Base-by-base conservation (phyloP, 2,329 filamentous ascomycete species). In the Chrysoporthe cubensis region DNA sequence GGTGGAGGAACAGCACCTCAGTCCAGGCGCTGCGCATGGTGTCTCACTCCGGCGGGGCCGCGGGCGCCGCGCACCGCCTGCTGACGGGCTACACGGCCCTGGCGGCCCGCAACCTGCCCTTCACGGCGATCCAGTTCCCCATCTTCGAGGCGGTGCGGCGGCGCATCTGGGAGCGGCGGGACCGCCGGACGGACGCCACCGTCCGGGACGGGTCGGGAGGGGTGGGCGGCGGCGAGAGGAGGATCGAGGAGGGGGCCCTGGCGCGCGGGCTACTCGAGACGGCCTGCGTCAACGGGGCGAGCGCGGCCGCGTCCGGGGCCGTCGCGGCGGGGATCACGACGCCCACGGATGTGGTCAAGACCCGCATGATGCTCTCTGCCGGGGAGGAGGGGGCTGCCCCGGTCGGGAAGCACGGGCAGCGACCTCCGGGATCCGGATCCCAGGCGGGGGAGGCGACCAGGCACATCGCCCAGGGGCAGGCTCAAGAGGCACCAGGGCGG, bases 281-380 rank as follows among this genome's bases (percentile, higher is more conserved):
- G 34, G 92, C 88, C 0, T 67, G 86, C 1, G 86, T 95, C 56
- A 96, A 92, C 0, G 93, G 91, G 0, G 67, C 86, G 3, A 92
- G 91, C 75, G 94, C 93, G 0, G 92, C 90, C 1, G 77, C 85
- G 18, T 92, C 93, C 0, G 94, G 94, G 0, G 87, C 88, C 6
- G 77, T 95, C 9, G 90, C 93, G 0, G 91, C 94, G 0, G 85
- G 92, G 11, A 77, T 96, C n/a, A 97, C 94, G 1, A 97, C 94
- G 62, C 94, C 94, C 0, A 88, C 94, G 66, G 94, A 97, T 78
- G 93, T 97, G 11, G 87, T 97, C 34, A 97, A 97, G 82, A 97
- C 94, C 71, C 82, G 92, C 62, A 91, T 97, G 79, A 97, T 97
- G 94, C 82, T 97, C 37, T 84, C 85, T 42, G 88, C 88, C 1